Percentiles rank a stretch among this genome's conserved stretches.
These are phyloP conservation scores for Typha latifolia DNA, from an alignment of 176 grass and related monocot genomes.

Conservation along the genomic window DNA sequence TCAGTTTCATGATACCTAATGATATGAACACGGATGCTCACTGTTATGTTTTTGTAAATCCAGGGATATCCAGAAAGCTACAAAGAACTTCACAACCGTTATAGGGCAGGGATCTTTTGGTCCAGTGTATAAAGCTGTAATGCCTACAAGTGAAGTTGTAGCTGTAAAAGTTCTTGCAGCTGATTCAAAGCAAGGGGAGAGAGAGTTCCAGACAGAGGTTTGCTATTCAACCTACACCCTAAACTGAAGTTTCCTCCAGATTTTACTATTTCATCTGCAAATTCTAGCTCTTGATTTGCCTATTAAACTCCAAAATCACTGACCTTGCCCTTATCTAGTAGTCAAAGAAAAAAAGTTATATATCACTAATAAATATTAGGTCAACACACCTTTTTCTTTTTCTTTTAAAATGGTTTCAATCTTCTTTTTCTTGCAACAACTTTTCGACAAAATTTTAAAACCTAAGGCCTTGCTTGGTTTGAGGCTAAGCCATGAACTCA, in stretches of 20 bases:
- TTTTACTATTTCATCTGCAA: neutral
- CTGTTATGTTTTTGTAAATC: constrained; percentile 3
- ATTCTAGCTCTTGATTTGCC: neutral
- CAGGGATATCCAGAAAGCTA: constrained; percentile 93
- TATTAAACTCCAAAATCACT: neutral
- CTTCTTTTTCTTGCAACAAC: neutral
- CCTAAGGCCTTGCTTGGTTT: no score
- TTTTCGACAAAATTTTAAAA: neutral
- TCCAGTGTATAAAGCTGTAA: constrained; percentile 85
- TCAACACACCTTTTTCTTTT: neutral
- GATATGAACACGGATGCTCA: neutral
- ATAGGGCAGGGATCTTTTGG: constrained; percentile 95
- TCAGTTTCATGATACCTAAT: no score
- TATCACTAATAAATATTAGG: neutral
- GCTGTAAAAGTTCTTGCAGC: constrained; percentile 88
- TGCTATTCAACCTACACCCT: neutral
- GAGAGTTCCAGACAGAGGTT: constrained; percentile 96
- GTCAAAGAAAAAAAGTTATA: neutral
- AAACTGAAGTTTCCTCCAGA: neutral
- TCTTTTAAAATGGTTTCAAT: neutral
- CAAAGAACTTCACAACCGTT: constrained; percentile 83
- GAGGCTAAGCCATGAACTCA: no score
- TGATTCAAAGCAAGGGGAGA: constrained; percentile 85
- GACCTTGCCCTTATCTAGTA: neutral
- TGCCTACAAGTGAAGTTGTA: constrained; percentile 79